phyloP scores from a whole-genome alignment of 768 basidiomycete species.

The Rickenella mellea region DNA sequence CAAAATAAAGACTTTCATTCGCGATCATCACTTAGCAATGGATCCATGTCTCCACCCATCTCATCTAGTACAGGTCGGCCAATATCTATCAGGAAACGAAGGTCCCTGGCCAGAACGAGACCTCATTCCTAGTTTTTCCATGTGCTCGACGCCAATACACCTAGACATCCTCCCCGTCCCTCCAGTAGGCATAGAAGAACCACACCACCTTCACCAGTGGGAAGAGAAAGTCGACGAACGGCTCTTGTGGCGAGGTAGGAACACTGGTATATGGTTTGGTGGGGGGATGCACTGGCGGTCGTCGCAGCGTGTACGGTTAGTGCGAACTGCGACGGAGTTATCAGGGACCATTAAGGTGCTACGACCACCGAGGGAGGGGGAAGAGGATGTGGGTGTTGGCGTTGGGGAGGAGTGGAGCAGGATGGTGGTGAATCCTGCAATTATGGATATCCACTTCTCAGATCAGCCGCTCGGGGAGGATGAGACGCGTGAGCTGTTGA shows the following conservation, averaged over 20 bases:
- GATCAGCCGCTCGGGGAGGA: conserved; percentile 36
- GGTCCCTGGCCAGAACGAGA: conserved; percentile 20
- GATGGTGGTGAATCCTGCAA: conserved; percentile 36
- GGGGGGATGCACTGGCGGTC: conserved; percentile 33
- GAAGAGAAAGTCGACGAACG: conserved; percentile 52
- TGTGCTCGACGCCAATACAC: conserved; percentile 40
- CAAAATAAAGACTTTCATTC: conserved; percentile 15
- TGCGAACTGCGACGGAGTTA: conserved; percentile 31
- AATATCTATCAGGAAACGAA: conserved; percentile 6
- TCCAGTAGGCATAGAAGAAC: conserved; percentile 23
- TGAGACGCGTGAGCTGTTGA: conserved; percentile 33
- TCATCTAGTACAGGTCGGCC: conserved; percentile 10
- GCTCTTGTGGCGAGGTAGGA: conserved; percentile 66
- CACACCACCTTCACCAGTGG: conserved; percentile 51
- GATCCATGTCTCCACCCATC: conserved; percentile 16
- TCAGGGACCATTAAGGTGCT: conserved; percentile 31
- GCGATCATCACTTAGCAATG: conserved; percentile 15
- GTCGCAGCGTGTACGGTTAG: conserved; percentile 40
- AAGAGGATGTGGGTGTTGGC: conserved; percentile 23
- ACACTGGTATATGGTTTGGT: conserved; percentile 50
- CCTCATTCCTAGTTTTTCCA: conserved; percentile 44
- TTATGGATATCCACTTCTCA: conserved; percentile 52
- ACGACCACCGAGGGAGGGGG: conserved; percentile 16
- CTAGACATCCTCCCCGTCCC: conserved; percentile 45
- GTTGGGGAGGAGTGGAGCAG: conserved; percentile 24